Evolutionary conservation across 768 basidiomycete genomes (phyloP).

Genomic region (Sarcodon sp.): DNA sequence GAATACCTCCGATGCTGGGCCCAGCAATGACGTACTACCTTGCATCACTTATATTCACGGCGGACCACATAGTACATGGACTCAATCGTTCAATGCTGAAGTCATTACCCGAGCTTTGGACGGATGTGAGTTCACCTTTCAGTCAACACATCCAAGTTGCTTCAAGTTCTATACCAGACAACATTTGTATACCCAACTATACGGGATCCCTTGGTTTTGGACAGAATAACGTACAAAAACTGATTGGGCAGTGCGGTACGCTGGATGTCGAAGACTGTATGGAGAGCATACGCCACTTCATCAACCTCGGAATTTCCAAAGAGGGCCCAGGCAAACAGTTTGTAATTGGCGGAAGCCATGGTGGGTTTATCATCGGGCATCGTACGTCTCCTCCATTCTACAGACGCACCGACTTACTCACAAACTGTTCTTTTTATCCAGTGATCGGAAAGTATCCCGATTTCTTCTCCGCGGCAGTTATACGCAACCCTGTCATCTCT

Average conservation of each 20-base stretch:
- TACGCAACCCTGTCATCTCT: constrained; percentile 63
- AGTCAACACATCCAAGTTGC: background rate
- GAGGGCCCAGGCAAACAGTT: constrained; percentile 38
- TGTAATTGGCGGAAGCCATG: constrained; percentile 56
- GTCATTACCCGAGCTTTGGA: constrained; percentile 36
- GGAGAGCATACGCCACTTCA: constrained; percentile 35
- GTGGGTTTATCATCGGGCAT: constrained; percentile 51
- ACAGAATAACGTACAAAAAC: constrained; percentile 37
- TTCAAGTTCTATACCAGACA: constrained; percentile 25
- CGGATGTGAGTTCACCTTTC: constrained; percentile 37
- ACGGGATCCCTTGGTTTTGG: constrained; percentile 59
- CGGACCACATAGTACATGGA: constrained; percentile 4
- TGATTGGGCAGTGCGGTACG: constrained; percentile 47
- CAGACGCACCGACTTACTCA: background rate
- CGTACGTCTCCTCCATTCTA: constrained; percentile 23
- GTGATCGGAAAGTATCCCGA: constrained; percentile 54
- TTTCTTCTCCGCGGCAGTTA: constrained; percentile 44
- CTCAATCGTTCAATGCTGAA: constrained; percentile 25
- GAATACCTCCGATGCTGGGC: background rate
- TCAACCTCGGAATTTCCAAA: constrained; percentile 33
- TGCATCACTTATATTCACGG: constrained; percentile 29
- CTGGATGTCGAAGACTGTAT: constrained; percentile 59
- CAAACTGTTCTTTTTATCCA: constrained; percentile 12
- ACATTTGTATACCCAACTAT: constrained; percentile 50
- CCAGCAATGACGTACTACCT: constrained; percentile 13